Conservation (phyloP, 2,329 filamentous ascomycete genomes). For the Talaromyces sp. region DNA sequence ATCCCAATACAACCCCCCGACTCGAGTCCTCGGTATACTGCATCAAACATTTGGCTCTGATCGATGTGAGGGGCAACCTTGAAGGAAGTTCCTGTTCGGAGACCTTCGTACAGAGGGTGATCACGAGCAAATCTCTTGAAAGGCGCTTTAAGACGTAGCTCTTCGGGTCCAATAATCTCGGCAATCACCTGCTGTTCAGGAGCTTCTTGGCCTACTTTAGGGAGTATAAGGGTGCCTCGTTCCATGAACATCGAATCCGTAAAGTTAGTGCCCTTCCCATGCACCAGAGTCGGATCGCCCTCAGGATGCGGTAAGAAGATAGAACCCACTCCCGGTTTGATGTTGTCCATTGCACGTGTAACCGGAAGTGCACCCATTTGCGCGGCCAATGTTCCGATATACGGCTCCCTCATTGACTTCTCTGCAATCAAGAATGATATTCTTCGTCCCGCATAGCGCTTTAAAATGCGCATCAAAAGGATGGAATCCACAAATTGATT, state of each 20-base stretch:
- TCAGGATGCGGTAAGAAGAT: slow-evolving; percentile 87
- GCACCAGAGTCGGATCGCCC: slow-evolving; percentile 74
- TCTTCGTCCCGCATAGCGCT: slow-evolving; percentile 77
- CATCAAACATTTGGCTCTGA: slow-evolving; percentile 87
- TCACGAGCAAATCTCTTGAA: slow-evolving; percentile 64
- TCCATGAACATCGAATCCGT: slow-evolving; percentile 64
- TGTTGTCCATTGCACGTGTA: slow-evolving; percentile 79
- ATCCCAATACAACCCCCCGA: slow-evolving; percentile 88
- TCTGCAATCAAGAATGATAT: slow-evolving; percentile 91
- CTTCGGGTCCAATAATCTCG: slow-evolving; percentile 72
- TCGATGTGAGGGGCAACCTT: slow-evolving; percentile 90
- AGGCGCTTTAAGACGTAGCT: slow-evolving; percentile 78
- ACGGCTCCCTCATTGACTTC: slow-evolving; percentile 83
- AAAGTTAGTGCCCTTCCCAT: slow-evolving; percentile 77
- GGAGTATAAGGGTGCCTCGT: slow-evolving; percentile 80
- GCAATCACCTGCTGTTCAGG: slow-evolving; percentile 75
- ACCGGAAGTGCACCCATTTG: slow-evolving; percentile 90
- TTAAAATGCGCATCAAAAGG: slow-evolving; percentile 84
- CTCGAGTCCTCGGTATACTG: slow-evolving; percentile 77
- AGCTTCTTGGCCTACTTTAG: slow-evolving; percentile 71
- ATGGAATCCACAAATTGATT: slow-evolving; percentile 98
- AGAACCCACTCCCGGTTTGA: slow-evolving; percentile 70
- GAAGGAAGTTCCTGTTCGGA: slow-evolving; percentile 66
- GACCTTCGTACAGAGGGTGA: slow-evolving; percentile 47
- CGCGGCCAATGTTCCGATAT: slow-evolving; percentile 81